Percentiles rank a stretch among this genome's conserved stretches.
These are phyloP conservation scores for Fusarium irregulare DNA, from an alignment of 2,329 filamentous ascomycete genomes.

Conservation along the genomic window DNA sequence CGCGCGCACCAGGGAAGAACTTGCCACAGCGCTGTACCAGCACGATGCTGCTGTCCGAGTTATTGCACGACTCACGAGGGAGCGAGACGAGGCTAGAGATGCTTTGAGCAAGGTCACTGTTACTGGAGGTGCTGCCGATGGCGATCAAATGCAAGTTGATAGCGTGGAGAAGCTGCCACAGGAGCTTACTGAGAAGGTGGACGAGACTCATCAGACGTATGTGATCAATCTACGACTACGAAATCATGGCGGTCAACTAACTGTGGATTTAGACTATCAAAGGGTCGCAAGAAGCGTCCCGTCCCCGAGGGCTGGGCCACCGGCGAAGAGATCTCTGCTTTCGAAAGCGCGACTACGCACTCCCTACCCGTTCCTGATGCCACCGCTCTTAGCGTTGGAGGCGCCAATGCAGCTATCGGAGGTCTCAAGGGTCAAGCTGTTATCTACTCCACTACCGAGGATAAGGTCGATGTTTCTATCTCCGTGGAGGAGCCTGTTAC, in stretches of 20 bases:
- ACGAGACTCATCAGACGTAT: slow-evolving; percentile 83
- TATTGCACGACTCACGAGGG: slow-evolving; percentile 88
- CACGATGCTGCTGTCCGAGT: slow-evolving; percentile 97
- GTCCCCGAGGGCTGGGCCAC: slow-evolving; percentile 88
- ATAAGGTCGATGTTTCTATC: slow-evolving; percentile 74
- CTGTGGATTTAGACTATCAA: slow-evolving; percentile 74
- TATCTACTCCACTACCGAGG: slow-evolving; percentile 78
- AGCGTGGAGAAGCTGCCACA: slow-evolving; percentile 77
- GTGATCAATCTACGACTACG: slow-evolving; percentile 49
- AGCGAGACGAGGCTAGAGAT: slow-evolving; percentile 91
- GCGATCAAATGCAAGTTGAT: slow-evolving; percentile 95
- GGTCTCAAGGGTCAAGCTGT: slow-evolving; percentile 79
- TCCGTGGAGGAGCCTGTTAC: slow-evolving; percentile 77
- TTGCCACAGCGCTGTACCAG: slow-evolving; percentile 94
- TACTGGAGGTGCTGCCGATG: slow-evolving; percentile 65
- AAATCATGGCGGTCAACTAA: slow-evolving; percentile 13
- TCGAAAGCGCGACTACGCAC: slow-evolving; percentile 59
- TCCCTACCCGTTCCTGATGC: slow-evolving; percentile 61
- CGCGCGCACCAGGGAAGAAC: slow-evolving; percentile 89
- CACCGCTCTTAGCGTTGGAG: slow-evolving; percentile 63
- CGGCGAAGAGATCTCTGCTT: slow-evolving; percentile 71
- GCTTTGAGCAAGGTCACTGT: slow-evolving; percentile 88
- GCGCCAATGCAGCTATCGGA: slow-evolving; percentile 77
- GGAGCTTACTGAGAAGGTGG: slow-evolving; percentile 76
- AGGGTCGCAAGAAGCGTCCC: slow-evolving; percentile 88